Conservation (phyloP, 495 filamentous ascomycete genomes). For the Penicillium cataractarum region DNA sequence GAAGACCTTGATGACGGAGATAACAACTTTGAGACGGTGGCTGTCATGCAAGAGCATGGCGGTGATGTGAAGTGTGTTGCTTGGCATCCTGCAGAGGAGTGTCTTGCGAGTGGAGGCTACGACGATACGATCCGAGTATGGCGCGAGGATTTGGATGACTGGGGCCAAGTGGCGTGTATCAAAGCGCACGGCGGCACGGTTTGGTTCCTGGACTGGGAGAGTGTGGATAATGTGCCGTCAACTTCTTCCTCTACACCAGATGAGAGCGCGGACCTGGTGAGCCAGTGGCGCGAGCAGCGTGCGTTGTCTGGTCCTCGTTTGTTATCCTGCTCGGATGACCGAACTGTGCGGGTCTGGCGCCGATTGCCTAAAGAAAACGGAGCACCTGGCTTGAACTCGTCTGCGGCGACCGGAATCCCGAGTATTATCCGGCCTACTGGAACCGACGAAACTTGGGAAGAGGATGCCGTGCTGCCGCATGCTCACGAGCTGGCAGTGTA, state of each 20-base stretch:
- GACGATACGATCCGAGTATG: slow-evolving; percentile 90
- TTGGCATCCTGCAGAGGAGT: slow-evolving; percentile 83
- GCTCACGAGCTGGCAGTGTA: slow-evolving; percentile 83
- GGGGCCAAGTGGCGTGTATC: slow-evolving; percentile 84
- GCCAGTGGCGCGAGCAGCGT: slow-evolving; percentile 45
- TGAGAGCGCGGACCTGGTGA: slow-evolving; percentile 15
- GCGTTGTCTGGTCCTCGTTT: slow-evolving; percentile 65
- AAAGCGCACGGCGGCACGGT: slow-evolving; percentile 79
- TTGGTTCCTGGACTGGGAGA: slow-evolving; percentile 87
- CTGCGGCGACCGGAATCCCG: slow-evolving; percentile 56
- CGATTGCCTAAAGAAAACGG: slow-evolving; percentile 55
- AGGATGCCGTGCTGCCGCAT: slow-evolving; percentile 69
- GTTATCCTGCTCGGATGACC: slow-evolving; percentile 78
- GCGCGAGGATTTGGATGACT: slow-evolving; percentile 89
- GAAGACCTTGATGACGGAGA: slow-evolving; percentile 83
- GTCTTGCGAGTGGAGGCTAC: slow-evolving; percentile 85
- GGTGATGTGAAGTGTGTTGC: slow-evolving; percentile 92
- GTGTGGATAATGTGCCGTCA: slow-evolving; percentile 12
- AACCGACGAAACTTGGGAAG: slow-evolving; percentile 78
- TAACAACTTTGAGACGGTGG: slow-evolving; percentile 94
- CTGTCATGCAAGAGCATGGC: slow-evolving; percentile 90
- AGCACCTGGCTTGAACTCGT: slow-evolving; percentile 32
- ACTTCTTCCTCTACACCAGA: not conserved
- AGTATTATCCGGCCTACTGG: slow-evolving; percentile 78
- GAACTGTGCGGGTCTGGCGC: slow-evolving; percentile 76